Conservation (phyloP, 495 filamentous ascomycete species). For the Diplogelasinospora grovesii region DNA sequence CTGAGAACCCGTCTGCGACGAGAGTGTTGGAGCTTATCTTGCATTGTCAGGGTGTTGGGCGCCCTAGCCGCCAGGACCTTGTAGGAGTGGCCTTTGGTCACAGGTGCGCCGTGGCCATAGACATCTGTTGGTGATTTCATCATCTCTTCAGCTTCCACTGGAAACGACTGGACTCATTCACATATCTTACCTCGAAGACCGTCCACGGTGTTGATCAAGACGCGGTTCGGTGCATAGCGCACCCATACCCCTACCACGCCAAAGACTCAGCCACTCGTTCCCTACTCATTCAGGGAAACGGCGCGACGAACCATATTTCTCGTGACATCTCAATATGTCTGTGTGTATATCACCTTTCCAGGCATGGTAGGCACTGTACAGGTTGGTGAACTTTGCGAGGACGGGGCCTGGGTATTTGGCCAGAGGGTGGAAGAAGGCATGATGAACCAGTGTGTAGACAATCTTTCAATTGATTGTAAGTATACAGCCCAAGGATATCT, state of each 20-base stretch:
- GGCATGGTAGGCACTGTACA: slow-evolving; percentile 1
- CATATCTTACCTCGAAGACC: background rate
- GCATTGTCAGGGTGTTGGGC: background rate
- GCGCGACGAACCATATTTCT: slow-evolving; percentile 1
- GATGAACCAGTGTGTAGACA: background rate
- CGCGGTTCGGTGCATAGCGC: background rate
- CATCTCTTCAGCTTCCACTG: too few relatives aligned
- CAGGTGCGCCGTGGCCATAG: background rate
- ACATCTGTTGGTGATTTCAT: too few relatives aligned
- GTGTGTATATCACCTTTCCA: background rate
- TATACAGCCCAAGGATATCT: too few relatives aligned
- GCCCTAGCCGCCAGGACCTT: background rate
- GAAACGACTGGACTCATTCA: too few relatives aligned
- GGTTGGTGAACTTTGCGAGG: slow-evolving; percentile 3
- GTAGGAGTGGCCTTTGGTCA: background rate
- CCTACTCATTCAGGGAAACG: background rate
- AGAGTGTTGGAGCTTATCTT: background rate
- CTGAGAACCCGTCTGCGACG: background rate
- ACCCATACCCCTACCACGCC: background rate
- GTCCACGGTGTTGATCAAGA: background rate
- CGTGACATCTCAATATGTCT: background rate
- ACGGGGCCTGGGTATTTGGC: slow-evolving; percentile 44
- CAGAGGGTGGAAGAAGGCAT: slow-evolving; percentile 43
- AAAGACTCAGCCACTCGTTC: too few relatives aligned
- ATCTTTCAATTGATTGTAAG: background rate